phyloP scores from a whole-genome alignment of 106 monocot genomes.

The Dactylorhiza incarnata region DNA sequence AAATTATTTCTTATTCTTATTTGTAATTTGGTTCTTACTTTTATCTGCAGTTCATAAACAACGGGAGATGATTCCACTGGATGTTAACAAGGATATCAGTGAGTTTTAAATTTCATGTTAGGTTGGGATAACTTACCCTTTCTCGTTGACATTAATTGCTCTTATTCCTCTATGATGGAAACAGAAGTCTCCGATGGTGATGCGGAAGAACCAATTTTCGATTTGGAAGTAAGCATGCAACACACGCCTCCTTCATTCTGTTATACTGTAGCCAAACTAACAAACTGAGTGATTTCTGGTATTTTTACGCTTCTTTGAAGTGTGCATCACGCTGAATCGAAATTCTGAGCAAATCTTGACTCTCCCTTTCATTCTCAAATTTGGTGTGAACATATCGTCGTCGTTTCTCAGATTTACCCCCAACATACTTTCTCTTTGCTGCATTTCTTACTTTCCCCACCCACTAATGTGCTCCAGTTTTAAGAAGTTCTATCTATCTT shows the following conservation, averaged over 20 bases:
- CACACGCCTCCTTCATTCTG: neutral
- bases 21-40: too few relatives aligned
- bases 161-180: neutral
- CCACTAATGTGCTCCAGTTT: neutral
- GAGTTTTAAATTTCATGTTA: neutral
- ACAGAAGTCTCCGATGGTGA: conserved; percentile 48
- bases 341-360: neutral
- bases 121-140: neutral
- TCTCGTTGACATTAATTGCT: neutral
- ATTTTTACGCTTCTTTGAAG: neutral
- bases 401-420: neutral
- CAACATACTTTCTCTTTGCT: neutral
- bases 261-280: neutral
- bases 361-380: neutral
- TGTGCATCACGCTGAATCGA: neutral
- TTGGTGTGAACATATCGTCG: neutral
- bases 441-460: neutral
- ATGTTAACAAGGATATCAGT: conserved; percentile 26
- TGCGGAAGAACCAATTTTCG: conserved; percentile 58
- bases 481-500: neutral
- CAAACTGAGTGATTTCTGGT: neutral
- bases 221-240: conserved; percentile 44
- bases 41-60: conserved; percentile 90
- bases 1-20: neutral
- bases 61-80: conserved; percentile 67